phyloP scores from a whole-genome alignment of 2,329 filamentous ascomycete genomes.

The Alternaria postmessia region DNA sequence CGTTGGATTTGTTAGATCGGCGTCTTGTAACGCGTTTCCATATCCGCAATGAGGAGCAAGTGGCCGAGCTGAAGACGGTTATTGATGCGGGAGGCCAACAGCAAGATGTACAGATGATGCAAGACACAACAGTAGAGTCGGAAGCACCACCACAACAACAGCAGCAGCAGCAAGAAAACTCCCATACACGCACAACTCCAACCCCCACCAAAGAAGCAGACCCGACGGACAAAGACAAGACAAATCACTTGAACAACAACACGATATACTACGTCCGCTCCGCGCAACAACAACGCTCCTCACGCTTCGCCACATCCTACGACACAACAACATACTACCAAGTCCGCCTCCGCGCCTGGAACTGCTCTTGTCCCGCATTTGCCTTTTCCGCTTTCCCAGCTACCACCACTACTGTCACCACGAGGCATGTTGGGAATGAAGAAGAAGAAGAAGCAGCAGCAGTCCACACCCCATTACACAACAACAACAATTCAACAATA shows the following conservation, averaged over 20 bases:
- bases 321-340: constrained; percentile 63
- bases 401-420: too few relatives aligned
- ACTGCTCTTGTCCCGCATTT: constrained; percentile 89
- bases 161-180: too few relatives aligned
- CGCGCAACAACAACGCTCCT: constrained; percentile 55
- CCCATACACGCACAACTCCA: too few relatives aligned
- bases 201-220: neutral
- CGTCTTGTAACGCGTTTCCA: constrained; percentile 68
- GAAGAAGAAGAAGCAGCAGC: too few relatives aligned
- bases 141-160: neutral
- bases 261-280: constrained; percentile 70
- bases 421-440: too few relatives aligned
- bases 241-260: neutral
- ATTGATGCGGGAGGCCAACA: too few relatives aligned
- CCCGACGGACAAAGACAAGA: neutral
- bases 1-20: constrained; percentile 86
- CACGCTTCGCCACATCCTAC: constrained; percentile 41
- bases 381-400: constrained; percentile 71
- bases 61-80: neutral
- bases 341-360: constrained; percentile 80
- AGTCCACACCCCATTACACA: too few relatives aligned
- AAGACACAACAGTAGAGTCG: neutral
- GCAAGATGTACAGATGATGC: neutral
- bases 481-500: too few relatives aligned
- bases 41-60: constrained; percentile 11